A percentile compares a stretch with the other conserved stretches of the same genome.
Conservation (phyloP, 345 rosid genomes). For the Microthlaspi erraticum region DNA sequence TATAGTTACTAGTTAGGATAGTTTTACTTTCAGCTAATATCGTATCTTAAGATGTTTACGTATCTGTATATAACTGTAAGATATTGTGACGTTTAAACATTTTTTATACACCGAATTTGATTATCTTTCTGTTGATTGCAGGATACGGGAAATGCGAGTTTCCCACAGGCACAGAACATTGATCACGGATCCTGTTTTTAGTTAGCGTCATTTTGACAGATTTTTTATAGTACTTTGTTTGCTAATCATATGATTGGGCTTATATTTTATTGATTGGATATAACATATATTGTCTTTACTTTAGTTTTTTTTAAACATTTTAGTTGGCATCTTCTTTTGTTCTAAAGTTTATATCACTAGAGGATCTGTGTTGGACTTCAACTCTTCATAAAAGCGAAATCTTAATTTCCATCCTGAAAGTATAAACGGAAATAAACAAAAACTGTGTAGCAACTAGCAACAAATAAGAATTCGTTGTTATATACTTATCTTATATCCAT, state of each 20-base stretch:
- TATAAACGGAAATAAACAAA: too few species aligned
- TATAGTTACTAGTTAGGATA: neutral
- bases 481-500: too few species aligned
- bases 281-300: neutral
- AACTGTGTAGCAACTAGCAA: neutral
- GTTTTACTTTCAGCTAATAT: too few species aligned
- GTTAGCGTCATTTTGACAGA: neutral
- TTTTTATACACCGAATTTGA: neutral
- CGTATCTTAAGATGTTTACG: neutral
- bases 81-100: neutral
- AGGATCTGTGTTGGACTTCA: neutral
- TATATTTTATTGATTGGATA: conserved; percentile 16
- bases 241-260: neutral
- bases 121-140: conserved; percentile 26
- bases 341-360: neutral
- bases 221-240: neutral
- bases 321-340: neutral
- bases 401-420: neutral
- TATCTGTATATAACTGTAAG: neutral
- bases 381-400: too few species aligned
- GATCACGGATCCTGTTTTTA: neutral
- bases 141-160: conserved; percentile 60
- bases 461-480: neutral
- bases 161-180: conserved; percentile 55
- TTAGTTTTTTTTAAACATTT: neutral